Evolutionary conservation across 352 stramenopile genomes (phyloP), one percentile per base, ranked within the genome.

Genomic region (Globisporangium iwayamae): DNA sequence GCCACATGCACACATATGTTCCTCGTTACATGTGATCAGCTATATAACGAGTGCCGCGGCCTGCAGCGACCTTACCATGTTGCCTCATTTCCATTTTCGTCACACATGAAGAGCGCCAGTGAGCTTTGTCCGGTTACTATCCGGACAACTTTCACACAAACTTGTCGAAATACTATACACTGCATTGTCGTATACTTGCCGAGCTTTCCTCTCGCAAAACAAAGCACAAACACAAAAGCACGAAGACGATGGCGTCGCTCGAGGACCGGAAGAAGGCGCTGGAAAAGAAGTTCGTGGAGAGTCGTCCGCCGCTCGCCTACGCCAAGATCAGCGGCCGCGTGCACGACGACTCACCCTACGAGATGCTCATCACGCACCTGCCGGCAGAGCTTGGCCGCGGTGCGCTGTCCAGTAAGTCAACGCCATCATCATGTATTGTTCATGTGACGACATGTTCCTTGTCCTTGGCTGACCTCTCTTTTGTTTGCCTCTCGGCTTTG

Each of bases 261-360:
- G 81, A 91, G 65, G 84, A 93, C 67, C 75, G 79, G 51, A 87
- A 89, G 74, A 90, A 90, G 57, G 73, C 71, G 75, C 73, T 94
- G 16, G 85, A 94, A 79, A 81, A 83, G 62, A 83, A 87, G 65
- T 93, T 92, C 62, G 67, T 84, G 46, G 81, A 89, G 70, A 85
- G 78, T 47, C 86, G 86, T 8, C 86, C 86, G 56, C 81, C 86
- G 45, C 76, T 94, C 54, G 86, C 86, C 56, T 94, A 90, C 61
- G 86, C 86, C 54, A 93, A 93, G 67, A 72, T 94, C 9, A 74
- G 62, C 28, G 86, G 86, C 2, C 79, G 78, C 25, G 62, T 91
- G 22, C 63, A 75, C 14, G 86, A 89, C 13, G 78, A 91, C 57
- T 55, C 70, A 59, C 70, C 77, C 30, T 93, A 92, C 39, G 84